Base-by-base conservation (phyloP, 2,329 filamentous ascomycete genomes). In the Juglanconis sp. region DNA sequence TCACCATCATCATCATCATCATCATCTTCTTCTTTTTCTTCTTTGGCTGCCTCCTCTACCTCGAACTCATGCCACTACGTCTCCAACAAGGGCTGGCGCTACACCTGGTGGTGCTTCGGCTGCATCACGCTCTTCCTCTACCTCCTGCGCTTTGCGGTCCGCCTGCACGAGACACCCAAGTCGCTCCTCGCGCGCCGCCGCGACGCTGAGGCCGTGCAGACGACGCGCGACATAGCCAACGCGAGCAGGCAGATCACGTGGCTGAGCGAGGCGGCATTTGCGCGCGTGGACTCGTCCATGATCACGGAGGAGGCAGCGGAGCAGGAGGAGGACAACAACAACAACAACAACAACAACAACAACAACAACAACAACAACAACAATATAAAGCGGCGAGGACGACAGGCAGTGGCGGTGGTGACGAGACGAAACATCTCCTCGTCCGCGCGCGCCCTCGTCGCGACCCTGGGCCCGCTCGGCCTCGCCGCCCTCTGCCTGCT, bases 21-120 rank as follows among this genome's bases (percentile, higher is more conserved):
- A 24, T 24, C 17, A 24, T 24, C 17, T 24, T 24, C 17, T 24
- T 24, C 17, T 24, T 24, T 24, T 24, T 24, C 17, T 24, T 24
- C 17, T 24, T 2, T 24, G 17, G 17, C 17, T 24, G 17, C 17
- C 17, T 24, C 17, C 17, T 24, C 17, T 1, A 24, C 17, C 17
- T 24, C 17, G 17, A 24, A 2, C 17, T 24, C 17, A 24, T 24
- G 53, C 42, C 53, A 56, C 53, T 56, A 56, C 31, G 53, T 56
- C 31, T 48, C 53, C 31, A 56, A 56, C 44, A 46, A 56, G 53
- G 53, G 53, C 53, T 56, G 53, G 53, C 42, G 53, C 30, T 56
- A 56, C 40, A 56, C 53, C 30, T 56, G 53, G 53, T 56, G 53
- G 53, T 56, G 53, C 42, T 56, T 56, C 32, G 53, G 53, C 53